Evolutionary conservation across 148 eudicot species (phyloP).

Genomic region (Polygonum aviculare): DNA sequence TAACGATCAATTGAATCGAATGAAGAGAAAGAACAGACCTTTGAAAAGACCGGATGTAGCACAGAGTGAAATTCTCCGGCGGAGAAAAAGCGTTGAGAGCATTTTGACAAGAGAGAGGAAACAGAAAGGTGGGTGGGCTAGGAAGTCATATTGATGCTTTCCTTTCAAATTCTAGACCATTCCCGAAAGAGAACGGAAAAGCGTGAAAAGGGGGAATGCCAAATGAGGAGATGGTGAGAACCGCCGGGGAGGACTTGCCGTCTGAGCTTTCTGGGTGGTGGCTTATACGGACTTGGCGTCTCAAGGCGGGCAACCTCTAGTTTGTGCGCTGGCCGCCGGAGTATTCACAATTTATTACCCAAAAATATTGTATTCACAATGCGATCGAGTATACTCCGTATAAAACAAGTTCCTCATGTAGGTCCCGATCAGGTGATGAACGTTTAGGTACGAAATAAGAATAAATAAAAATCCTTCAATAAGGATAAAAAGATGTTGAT

Average conservation of each 20-base stretch:
- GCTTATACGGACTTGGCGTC: slow-evolving; percentile 6
- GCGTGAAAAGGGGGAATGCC: slow-evolving; percentile 7
- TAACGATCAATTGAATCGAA: background rate
- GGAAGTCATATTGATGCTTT: background rate
- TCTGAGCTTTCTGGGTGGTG: background rate
- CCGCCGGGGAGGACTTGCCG: background rate
- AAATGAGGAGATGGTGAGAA: background rate
- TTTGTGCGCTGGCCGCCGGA: background rate
- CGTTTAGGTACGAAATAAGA: no score
- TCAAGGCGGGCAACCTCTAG: background rate
- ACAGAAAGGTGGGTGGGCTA: background rate
- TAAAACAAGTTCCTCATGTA: no score
- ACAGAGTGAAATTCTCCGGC: slow-evolving; percentile 24
- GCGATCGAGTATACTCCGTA: no score
- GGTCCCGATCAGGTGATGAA: no score
- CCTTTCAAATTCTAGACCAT: background rate
- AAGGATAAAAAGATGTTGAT: no score
- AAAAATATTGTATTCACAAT: no score
- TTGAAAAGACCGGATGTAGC: slow-evolving; percentile 11
- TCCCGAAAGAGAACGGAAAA: background rate
- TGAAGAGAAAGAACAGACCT: slow-evolving; percentile 18
- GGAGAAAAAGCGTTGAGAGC: slow-evolving; percentile 40
- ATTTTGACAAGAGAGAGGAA: slow-evolving; percentile 19
- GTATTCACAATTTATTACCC: no score
- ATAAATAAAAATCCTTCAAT: no score